Percentiles rank a stretch among this genome's conserved stretches.
Conservation (phyloP, 2,329 filamentous ascomycete species). For the Fonsecaea multimorphosa region DNA sequence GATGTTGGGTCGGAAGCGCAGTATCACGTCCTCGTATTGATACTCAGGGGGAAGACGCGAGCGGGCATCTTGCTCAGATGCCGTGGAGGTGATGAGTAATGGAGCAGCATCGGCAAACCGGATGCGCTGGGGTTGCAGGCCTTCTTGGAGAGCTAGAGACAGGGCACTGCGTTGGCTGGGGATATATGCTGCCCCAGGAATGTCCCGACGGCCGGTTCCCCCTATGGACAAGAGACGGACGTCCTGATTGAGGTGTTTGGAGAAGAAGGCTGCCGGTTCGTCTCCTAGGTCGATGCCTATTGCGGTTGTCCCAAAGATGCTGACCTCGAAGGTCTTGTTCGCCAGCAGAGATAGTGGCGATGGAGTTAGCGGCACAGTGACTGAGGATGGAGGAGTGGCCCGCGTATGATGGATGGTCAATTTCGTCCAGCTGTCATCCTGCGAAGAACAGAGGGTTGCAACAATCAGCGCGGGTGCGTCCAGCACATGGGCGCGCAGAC, state of each 20-base stretch:
- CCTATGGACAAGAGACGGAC: constrained; percentile 36
- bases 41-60: constrained; percentile 32
- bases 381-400: constrained; percentile 26
- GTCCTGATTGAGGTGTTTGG: constrained; percentile 35
- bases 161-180: constrained; percentile 36
- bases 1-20: constrained; percentile 36
- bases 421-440: constrained; percentile 38
- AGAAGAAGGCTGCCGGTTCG: constrained; percentile 35
- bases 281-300: constrained; percentile 38
- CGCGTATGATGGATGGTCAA: constrained; percentile 36
- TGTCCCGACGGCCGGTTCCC: constrained; percentile 37
- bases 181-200: constrained; percentile 38
- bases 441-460: neutral
- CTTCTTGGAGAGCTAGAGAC: constrained; percentile 34
- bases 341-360: constrained; percentile 35
- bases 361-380: constrained; percentile 36
- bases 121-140: constrained; percentile 37
- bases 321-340: constrained; percentile 36
- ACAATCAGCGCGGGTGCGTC: neutral
- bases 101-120: constrained; percentile 38
- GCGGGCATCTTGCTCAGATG: constrained; percentile 35
- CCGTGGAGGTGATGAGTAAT: constrained; percentile 36
- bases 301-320: constrained; percentile 38
- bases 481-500: neutral
- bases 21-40: constrained; percentile 36